Evolutionary conservation across 129 eudicot genomes (phyloP).

Genomic region (Flaveria robusta): DNA sequence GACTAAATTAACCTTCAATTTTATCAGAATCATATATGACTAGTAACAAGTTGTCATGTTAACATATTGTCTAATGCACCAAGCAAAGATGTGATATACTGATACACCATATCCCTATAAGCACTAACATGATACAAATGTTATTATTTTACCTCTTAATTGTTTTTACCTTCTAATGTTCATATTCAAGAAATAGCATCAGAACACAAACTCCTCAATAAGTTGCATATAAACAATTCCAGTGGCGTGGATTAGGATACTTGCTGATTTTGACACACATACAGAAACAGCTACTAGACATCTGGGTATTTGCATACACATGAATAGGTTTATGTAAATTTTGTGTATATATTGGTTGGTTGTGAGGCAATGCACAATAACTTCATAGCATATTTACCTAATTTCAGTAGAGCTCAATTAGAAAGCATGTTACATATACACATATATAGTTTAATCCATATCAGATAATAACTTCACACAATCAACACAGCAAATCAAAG

Average conservation of each 20-base stretch:
- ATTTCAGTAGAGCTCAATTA: neutral
- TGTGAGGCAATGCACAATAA: neutral
- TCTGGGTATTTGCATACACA: conserved; percentile 16
- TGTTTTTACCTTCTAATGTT: conserved; percentile 12
- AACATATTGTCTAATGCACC: neutral
- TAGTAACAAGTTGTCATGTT: conserved; percentile 3
- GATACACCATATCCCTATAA: conserved; percentile 10
- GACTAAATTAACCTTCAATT: neutral
- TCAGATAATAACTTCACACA: conserved; percentile 11
- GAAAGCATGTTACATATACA: conserved; percentile 7
- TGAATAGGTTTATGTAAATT: conserved; percentile 6
- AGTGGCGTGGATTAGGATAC: conserved; percentile 8
- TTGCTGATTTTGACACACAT: conserved; percentile 10
- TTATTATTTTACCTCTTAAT: conserved; percentile 6
- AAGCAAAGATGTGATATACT: conserved; percentile 7
- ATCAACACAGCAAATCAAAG: conserved; percentile 13
- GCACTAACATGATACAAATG: conserved; percentile 8
- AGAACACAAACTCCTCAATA: neutral
- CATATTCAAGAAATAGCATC: conserved; percentile 10
- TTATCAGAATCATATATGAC: neutral
- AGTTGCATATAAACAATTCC: conserved; percentile 11
- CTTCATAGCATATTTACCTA: conserved; percentile 1
- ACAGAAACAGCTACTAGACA: conserved; percentile 14
- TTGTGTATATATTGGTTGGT: neutral
- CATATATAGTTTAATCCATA: conserved; percentile 8